Percentiles rank a stretch among this genome's conserved stretches.
These are phyloP conservation scores for Bassia scoparia DNA, from an alignment of 148 eudicot genomes.

Conservation along the genomic window DNA sequence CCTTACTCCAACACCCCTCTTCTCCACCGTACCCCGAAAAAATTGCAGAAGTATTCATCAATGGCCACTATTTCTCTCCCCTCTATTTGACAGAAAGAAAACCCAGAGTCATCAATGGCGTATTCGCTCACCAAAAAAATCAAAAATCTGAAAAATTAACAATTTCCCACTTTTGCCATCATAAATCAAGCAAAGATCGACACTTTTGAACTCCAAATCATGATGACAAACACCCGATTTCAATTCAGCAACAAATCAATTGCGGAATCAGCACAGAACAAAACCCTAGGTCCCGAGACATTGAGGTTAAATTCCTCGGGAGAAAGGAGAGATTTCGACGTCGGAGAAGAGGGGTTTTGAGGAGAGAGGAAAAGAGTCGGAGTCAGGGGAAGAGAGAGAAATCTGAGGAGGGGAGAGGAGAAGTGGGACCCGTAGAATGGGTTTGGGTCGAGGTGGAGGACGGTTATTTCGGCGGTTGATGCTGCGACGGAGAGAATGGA, in stretches of 20 bases:
- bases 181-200: constrained; percentile 53
- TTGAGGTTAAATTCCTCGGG: constrained; percentile 43
- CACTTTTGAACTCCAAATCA: constrained; percentile 68
- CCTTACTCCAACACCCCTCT: too few relatives aligned
- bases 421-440: constrained; percentile 74
- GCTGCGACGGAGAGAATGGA: constrained; percentile 80
- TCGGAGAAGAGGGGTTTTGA: constrained; percentile 40
- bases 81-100: too few relatives aligned
- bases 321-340: constrained; percentile 26
- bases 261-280: constrained; percentile 61
- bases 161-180: too few relatives aligned
- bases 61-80: too few relatives aligned
- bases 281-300: constrained; percentile 74
- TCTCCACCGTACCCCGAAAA: too few relatives aligned
- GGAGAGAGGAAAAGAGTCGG: constrained; percentile 30
- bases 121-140: too few relatives aligned
- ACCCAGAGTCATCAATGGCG: too few relatives aligned
- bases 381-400: too few relatives aligned
- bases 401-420: constrained; percentile 35
- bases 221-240: constrained; percentile 53
- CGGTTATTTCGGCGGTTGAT: constrained; percentile 64
- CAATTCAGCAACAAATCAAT: constrained; percentile 53
- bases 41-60: too few relatives aligned
- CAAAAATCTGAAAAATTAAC: too few relatives aligned
- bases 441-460: constrained; percentile 90